Conservation (phyloP, 2,329 filamentous ascomycete species). For the Pseudomassariella vexata region DNA sequence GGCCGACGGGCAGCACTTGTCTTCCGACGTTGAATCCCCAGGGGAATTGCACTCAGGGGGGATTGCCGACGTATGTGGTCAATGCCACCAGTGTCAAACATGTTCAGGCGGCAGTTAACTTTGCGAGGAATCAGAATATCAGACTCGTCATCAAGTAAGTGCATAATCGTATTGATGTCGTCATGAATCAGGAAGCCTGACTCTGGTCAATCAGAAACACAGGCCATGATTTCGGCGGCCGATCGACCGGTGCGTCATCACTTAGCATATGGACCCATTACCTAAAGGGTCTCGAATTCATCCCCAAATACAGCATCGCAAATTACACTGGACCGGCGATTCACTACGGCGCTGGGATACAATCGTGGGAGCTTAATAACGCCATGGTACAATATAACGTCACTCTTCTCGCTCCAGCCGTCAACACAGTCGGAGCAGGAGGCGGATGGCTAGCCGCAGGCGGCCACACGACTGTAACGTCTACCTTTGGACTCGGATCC, state of each 20-base stretch:
- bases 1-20: conserved; percentile 31
- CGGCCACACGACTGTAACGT: conserved; percentile 41
- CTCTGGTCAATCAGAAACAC: conserved; percentile 39
- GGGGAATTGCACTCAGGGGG: conserved; percentile 28
- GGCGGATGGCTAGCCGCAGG: conserved; percentile 48
- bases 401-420: conserved; percentile 24
- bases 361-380: conserved; percentile 27
- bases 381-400: conserved; percentile 24
- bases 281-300: conserved; percentile 35
- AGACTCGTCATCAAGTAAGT: conserved; percentile 31
- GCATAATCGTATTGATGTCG: not conserved
- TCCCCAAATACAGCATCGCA: conserved; percentile 22
- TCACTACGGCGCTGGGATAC: conserved; percentile 25
- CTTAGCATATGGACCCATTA: conserved; percentile 45
- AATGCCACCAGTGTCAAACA: conserved; percentile 30
- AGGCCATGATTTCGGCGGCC: conserved; percentile 40
- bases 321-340: conserved; percentile 24
- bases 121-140: conserved; percentile 31
- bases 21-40: conserved; percentile 16
- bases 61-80: conserved; percentile 31
- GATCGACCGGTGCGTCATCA: conserved; percentile 38
- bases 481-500: conserved; percentile 41
- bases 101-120: conserved; percentile 33
- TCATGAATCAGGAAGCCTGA: conserved; percentile 6
- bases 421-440: conserved; percentile 30